Evolutionary conservation across 441 rosid species (phyloP), one percentile per base, ranked within the genome.

Genomic region (Corymbia calophylla): DNA sequence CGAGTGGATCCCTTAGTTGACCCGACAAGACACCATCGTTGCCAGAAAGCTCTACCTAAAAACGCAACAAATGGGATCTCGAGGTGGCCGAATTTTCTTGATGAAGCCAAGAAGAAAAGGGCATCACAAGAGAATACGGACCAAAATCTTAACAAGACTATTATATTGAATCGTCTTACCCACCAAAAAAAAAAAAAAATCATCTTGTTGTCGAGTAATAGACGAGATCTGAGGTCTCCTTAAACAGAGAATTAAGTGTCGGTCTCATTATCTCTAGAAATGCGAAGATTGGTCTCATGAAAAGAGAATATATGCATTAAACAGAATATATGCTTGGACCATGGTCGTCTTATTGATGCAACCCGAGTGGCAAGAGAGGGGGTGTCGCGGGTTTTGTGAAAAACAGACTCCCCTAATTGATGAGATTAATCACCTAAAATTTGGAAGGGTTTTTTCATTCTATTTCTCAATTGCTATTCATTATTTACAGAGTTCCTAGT

Each of bases 371-470:
- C 88, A 35, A 86, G 88, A 80, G 66, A 87, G 86, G 87, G 89
- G 87, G 89, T 87, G 64, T 5, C 62, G 6, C 88, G 44, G 12
- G 51, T 44, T 44, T 53, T 91, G 86, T 25, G 91, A 90, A 23
- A 84, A 89, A 55, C 84, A 55, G 47, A 60, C 49, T 19, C 91
- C 91, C 2, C 49, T 88, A 29, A 27, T 77, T 8, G 88, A 89
- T 25, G 73, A 48, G n/a, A 66, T 92, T 31, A 89, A 66, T 53
- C 82, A 8, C 84, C 92, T 90, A n/a, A 91, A 91, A 87, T 87
- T 84, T 11, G 90, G 89, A 80, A 92, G 91, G 82, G 58, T 29
- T 31, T 39, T 58, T 47, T 48, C 31, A 11, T 19, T 44, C 19
- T 8, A 12, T 17, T 9, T 35, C 35, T 39, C 60, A 60, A 44